Percentiles rank a stretch among this genome's conserved stretches.
Conservation (phyloP, 768 basidiomycete genomes). For the Boletus rubroflammeus region DNA sequence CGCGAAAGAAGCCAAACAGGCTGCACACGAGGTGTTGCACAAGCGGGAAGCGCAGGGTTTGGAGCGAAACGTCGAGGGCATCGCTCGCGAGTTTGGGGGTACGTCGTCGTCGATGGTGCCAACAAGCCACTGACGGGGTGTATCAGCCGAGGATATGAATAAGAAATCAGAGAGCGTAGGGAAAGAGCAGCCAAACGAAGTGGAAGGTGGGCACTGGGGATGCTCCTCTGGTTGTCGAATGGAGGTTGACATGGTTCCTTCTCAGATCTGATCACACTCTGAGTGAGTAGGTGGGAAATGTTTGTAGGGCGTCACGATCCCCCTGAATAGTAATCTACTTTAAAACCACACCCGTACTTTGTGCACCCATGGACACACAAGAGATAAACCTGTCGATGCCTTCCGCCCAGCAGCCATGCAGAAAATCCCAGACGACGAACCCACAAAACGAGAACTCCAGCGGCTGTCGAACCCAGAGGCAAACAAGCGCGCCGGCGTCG, state of each 20-base stretch:
- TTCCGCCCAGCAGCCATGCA: conserved; percentile 17
- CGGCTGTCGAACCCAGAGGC: conserved; percentile 22
- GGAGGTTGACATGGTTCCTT: neutral
- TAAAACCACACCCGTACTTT: neutral
- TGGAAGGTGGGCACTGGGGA: neutral
- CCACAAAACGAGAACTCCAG: conserved; percentile 18
- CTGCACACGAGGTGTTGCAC: neutral
- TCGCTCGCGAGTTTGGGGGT: neutral
- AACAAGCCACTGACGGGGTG: neutral
- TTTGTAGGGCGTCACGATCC: no score
- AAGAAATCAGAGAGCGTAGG: neutral
- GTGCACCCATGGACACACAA: conserved; percentile 16
- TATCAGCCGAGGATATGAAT: neutral
- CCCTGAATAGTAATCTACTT: neutral
- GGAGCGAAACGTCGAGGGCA: neutral
- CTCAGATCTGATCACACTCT: neutral
- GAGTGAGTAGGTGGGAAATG: neutral
- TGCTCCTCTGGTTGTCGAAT: neutral
- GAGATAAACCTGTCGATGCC: conserved; percentile 24
- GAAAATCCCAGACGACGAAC: conserved; percentile 22
- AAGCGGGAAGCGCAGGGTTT: neutral
- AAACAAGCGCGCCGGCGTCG: conserved; percentile 29
- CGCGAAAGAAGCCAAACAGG: neutral
- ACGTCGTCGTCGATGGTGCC: neutral
- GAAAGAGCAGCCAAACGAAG: neutral